Evolutionary conservation across 2,329 filamentous ascomycete genomes (phyloP), one percentile per base, ranked within the genome.

Genomic region (Aspergillus hiratsukae): DNA sequence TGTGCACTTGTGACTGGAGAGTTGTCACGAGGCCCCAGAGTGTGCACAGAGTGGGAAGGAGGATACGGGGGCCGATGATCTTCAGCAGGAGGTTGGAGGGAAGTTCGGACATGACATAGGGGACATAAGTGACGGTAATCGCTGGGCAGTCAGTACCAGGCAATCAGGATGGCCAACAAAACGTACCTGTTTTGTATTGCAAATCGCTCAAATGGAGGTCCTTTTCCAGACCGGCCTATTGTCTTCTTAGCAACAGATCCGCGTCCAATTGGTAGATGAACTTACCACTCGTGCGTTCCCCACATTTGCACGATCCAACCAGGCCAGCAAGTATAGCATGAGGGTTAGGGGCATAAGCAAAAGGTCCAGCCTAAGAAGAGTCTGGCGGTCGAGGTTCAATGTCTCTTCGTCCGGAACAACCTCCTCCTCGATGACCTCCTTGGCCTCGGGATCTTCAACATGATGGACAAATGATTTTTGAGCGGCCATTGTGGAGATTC

Each of bases 11-110:
- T 19, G 57, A 58, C 45, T 60, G 57, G 11, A 73, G 70, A 46
- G 78, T 75, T 11, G 73, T 76, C 4, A 74, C 69, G 14, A 79
- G 50, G 1, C 71, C 71, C 76, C 77, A 80, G 49, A 71, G 63
- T 27, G 76, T 60, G 53, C 65, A 63, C 49, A 72, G 58, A 21
- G 64, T 62, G 3, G 69, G 66, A 17, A 74, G 65, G 21, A 72
- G 62, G 23, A 68, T 61, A 23, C 69, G 64, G 7, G 74, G 72
- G 4, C 56, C 57, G 48, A 63, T 53, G 21, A 55, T 55, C 49
- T 60, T 58, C 11, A 61, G 46, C 53, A 62, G 49, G 11, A 61
- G 53, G 50, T 60, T 61, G 51, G 58, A 61, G 3, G 59, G 59
- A 17, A 61, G 57, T 28, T 62, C 60, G 3, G 58, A 46, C 45